Conservation (phyloP, 768 basidiomycete species). For the Pleurotus citrinopileatus region DNA sequence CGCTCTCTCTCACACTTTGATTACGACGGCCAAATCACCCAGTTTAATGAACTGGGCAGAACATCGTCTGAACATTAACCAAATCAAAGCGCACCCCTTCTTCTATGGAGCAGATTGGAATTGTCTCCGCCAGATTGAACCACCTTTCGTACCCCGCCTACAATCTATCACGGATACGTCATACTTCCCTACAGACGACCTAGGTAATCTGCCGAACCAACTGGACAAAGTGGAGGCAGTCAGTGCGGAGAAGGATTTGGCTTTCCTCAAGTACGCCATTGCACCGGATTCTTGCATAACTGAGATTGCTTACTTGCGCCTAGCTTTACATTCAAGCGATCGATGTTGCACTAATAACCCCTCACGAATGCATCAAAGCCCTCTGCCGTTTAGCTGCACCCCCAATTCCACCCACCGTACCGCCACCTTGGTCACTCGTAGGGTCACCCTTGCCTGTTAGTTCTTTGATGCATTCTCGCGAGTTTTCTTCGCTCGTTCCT, state of each 20-base stretch:
- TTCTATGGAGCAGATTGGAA: slow-evolving; percentile 96
- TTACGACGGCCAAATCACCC: too few relatives aligned
- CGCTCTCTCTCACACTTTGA: too few relatives aligned
- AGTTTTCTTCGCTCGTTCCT: background rate
- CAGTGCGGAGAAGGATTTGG: slow-evolving; percentile 65
- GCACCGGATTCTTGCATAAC: background rate
- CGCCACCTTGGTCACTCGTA: too few relatives aligned
- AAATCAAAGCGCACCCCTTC: slow-evolving; percentile 92
- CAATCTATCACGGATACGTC: slow-evolving; percentile 91
- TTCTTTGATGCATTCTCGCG: background rate
- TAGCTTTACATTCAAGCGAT: slow-evolving; percentile 87
- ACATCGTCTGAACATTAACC: slow-evolving; percentile 70
- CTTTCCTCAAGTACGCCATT: slow-evolving; percentile 56
- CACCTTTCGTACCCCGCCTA: slow-evolving; percentile 92
- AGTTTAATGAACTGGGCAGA: slow-evolving; percentile 89
- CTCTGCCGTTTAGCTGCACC: background rate
- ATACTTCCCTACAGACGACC: slow-evolving; percentile 95
- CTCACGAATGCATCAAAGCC: slow-evolving; percentile 1
- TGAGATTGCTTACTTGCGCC: slow-evolving; percentile 11
- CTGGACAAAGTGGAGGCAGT: slow-evolving; percentile 59
- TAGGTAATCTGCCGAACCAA: slow-evolving; percentile 65
- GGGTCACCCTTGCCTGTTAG: too few relatives aligned
- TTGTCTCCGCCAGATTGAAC: slow-evolving; percentile 87
- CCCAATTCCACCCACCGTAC: too few relatives aligned
- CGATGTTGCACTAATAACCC: slow-evolving; percentile 17